Evolutionary conservation across 768 basidiomycete genomes (phyloP), one percentile per base, ranked within the genome.

Genomic region (Suillus weaverae): DNA sequence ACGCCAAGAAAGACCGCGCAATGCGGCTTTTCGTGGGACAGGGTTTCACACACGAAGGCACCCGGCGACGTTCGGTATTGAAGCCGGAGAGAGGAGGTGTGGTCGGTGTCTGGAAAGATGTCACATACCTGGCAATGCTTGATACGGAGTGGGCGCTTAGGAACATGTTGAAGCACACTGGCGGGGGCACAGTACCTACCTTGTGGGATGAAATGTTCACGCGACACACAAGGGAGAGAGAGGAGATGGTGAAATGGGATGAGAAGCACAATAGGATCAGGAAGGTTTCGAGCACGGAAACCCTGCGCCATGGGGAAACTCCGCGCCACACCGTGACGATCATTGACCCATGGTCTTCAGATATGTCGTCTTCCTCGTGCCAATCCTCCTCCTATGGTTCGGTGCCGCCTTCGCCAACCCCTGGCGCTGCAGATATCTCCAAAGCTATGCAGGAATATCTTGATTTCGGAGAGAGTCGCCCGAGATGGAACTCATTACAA

Each of bases 1-100:
- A 78, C 38, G 74, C 81, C 5, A 71, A 72, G 30, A 84, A 82
- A 64, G 79, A 85, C 35, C 73, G 71, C 36, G 81, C 81, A 1
- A 68, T 84, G 33, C 76, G 76, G 18, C 70, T 89, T 14, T 86
- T 90, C 67, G 81, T 85, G 9, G 71, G 74, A 1, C 61, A 65
- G 62, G 85, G 85, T 10, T 90, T 92, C 70, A 73, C 73, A 8
- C 84, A 87, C 65, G 90, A 92, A 74, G 90, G 90, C 54, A 84
- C 80, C 10, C 82, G 83, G 50, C 83, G 89, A 38, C 81, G 84
- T 51, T 80, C 84, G 0, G 83, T 86, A 62, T 83, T 73, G 69
- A 81, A 81, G 65, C 77, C 80, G 5, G 71, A 70, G 8, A 75
- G 70, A 4, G 75, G 73, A n/a, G 76, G 73, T 20, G 66, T 81